A percentile compares a stretch with the other conserved stretches of the same genome.
Evolutionary conservation across 768 basidiomycete species (phyloP).

Genomic region (Leccinum barrowsii): DNA sequence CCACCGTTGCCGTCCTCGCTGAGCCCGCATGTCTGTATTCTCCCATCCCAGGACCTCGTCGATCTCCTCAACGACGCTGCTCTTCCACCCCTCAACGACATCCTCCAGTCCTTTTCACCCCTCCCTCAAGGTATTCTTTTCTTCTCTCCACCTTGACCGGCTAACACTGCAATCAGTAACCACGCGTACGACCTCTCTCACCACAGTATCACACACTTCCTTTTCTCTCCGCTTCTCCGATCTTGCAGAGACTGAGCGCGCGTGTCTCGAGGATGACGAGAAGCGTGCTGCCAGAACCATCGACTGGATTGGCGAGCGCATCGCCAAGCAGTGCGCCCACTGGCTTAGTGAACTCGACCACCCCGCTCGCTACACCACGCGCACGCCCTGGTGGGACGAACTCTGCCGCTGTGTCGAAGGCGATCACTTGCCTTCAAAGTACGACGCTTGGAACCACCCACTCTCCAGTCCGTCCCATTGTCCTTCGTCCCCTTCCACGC

Average conservation of each 20-base stretch:
- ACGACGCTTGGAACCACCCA: constrained; percentile 87
- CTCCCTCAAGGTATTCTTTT: constrained; percentile 63
- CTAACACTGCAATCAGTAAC: constrained; percentile 50
- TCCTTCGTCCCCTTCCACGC: constrained; percentile 8
- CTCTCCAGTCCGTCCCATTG: constrained; percentile 56
- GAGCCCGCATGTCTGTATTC: constrained; percentile 76
- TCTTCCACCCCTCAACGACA: constrained; percentile 65
- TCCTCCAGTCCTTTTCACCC: constrained; percentile 83
- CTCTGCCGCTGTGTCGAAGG: constrained; percentile 73
- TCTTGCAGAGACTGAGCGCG: constrained; percentile 64
- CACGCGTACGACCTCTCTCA: constrained; percentile 70
- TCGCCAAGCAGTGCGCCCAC: constrained; percentile 54
- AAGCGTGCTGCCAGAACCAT: constrained; percentile 74
- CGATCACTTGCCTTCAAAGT: constrained; percentile 65
- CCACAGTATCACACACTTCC: constrained; percentile 65
- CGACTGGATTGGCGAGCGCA: constrained; percentile 81
- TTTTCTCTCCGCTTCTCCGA: constrained; percentile 81
- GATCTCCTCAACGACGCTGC: constrained; percentile 54
- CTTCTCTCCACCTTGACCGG: neutral
- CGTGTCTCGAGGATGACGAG: constrained; percentile 77
- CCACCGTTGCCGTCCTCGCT: constrained; percentile 65
- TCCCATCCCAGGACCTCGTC: constrained; percentile 67
- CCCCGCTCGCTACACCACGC: constrained; percentile 37
- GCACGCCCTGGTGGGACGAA: constrained; percentile 89
- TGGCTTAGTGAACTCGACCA: constrained; percentile 72